Base-by-base conservation (phyloP, 495 filamentous ascomycete genomes). In the Xylaria intraflava region DNA sequence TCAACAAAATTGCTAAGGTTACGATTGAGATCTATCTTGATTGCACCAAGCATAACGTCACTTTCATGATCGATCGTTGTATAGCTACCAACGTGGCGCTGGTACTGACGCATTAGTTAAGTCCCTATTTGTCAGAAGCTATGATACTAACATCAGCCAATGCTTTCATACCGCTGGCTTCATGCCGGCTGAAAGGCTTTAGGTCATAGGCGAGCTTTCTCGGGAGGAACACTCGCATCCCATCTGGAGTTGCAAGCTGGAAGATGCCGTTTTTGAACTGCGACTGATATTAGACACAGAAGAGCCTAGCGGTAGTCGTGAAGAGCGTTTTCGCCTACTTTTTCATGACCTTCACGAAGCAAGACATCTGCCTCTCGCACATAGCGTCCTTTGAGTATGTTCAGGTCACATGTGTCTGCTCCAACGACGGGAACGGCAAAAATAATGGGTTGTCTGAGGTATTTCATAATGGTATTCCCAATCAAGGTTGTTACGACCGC, bases 11-110 rank as follows among this genome's bases (percentile, higher is more conserved):
- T 65, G 16, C 68, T 72, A 3, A 78, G 64, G 11, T 70, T 62
- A 42, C 72, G 72, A 24, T 73, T 78, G 8, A 78, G 58, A 48
- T 72, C 68, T 42, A 64, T 68, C 45, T 62, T 75, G 49, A 76
- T 68, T 6, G 71, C 64, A 17, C 72, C 70, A 3, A 69, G 31
- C 50, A 72, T 64, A 23, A 71, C 55, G 4, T 64, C 62, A 46
- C 57, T 58, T 14, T 72, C 53, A 10, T 71, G 61, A 22, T 65
- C 56, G 9, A 67, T 56, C 0, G 59, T 64, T 14, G 64, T 69
- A 40, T 76, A 77, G 11, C 69, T 53, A 12, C 76, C 70, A 46
- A 78, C 59, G 44, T 61, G 62, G 69, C n/a, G 73, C 73, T 36
- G 60, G 24, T 14, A 17, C 66, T 61, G 7, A 60, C 58, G 43